Evolutionary conservation across 495 filamentous ascomycete species (phyloP).

Genomic region (Neohortaea acidophila): DNA sequence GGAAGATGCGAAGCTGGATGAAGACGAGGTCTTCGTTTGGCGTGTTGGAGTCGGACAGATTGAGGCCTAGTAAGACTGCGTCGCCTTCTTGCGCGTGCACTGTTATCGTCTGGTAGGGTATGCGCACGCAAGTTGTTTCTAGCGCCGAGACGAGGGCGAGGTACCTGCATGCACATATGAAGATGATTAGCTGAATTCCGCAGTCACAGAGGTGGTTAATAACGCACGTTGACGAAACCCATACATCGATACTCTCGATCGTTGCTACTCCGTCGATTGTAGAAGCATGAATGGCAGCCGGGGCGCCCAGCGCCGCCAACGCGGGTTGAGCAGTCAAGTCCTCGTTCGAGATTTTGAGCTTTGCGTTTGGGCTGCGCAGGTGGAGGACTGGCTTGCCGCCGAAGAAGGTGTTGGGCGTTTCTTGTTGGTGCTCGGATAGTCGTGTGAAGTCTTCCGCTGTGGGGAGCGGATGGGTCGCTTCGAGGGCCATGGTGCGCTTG

Average conservation of each 20-base stretch:
- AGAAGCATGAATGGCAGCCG: neutral
- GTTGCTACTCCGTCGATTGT: constrained; percentile 18
- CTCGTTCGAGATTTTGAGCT: constrained; percentile 36
- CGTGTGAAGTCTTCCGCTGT: constrained; percentile 46
- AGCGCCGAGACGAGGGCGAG: constrained; percentile 55
- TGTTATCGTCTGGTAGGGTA: constrained; percentile 76
- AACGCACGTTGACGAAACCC: constrained; percentile 63
- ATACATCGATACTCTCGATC: constrained; percentile 45
- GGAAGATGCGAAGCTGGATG: constrained; percentile 61
- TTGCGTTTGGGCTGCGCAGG: constrained; percentile 49
- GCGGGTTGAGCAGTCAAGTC: constrained; percentile 27
- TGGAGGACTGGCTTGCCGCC: constrained; percentile 65
- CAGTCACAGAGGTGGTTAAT: neutral
- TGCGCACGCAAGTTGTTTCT: constrained; percentile 47
- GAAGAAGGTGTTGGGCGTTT: constrained; percentile 74
- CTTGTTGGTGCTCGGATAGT: constrained; percentile 63
- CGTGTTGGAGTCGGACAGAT: constrained; percentile 32
- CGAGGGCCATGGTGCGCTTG: constrained; percentile 29
- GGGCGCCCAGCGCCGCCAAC: constrained; percentile 20
- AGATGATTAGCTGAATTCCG: no score
- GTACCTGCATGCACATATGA: constrained; percentile 39
- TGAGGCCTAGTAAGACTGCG: constrained; percentile 69
- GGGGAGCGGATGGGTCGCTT: constrained; percentile 36
- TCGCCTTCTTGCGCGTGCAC: constrained; percentile 60
- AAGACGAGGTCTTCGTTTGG: constrained; percentile 48